These are phyloP conservation scores for Anacardium occidentale DNA, from an alignment of 345 rosid genomes.

Conservation along the genomic window DNA sequence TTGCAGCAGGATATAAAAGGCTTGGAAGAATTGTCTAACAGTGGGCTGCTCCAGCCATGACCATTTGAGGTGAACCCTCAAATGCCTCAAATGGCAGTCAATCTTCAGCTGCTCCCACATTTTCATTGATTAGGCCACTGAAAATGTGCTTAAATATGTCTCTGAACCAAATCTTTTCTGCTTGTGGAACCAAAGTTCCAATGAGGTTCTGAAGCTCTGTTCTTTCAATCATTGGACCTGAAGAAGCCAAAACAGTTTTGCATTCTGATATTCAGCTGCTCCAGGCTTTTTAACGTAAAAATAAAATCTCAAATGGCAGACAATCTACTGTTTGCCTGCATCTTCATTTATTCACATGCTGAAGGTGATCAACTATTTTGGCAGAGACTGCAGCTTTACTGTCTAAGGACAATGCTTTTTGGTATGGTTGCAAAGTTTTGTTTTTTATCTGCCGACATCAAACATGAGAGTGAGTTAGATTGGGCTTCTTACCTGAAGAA, in stretches of 20 bases:
- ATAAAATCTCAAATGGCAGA: constrained; percentile 26
- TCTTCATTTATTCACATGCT: constrained; percentile 15
- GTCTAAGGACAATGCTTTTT: not conserved
- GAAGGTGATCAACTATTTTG: not conserved
- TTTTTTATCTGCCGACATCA: not conserved
- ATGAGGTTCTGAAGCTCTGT: not conserved
- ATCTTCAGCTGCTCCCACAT: constrained; percentile 26
- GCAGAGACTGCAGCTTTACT: not conserved
- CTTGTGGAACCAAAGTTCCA: not conserved
- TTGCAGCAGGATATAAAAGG: constrained; percentile 51
- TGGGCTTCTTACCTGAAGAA: not conserved
- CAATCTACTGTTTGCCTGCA: constrained; percentile 20
- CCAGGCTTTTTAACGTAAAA: constrained; percentile 31
- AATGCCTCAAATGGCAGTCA: constrained; percentile 29
- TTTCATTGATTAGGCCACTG: constrained; percentile 22
- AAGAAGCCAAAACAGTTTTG: constrained; percentile 1
- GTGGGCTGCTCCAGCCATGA: constrained; percentile 45
- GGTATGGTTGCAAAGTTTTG: not conserved
- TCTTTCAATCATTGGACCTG: constrained; percentile 10
- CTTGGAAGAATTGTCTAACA: constrained; percentile 50
- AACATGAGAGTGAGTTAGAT: constrained; percentile 14
- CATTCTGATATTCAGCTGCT: constrained; percentile 33
- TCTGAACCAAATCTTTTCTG: not conserved
- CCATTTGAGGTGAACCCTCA: constrained; percentile 34
- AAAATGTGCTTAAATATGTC: constrained; percentile 3